These are phyloP conservation scores for Trichoderma gracile DNA, from an alignment of 2,329 filamentous ascomycete genomes.

Conservation along the genomic window DNA sequence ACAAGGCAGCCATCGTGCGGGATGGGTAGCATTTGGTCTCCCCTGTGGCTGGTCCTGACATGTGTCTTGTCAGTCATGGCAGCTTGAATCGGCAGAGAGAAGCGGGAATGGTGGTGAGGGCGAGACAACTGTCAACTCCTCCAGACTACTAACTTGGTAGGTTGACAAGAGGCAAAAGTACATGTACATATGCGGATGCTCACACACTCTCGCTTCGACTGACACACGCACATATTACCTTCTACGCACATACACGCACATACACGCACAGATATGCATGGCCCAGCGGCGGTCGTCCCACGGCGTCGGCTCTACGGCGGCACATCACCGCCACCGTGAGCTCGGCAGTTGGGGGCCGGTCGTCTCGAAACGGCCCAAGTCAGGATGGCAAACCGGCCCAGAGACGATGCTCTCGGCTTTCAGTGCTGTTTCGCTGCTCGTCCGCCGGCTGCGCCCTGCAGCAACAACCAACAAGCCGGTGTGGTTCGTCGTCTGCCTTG, in stretches of 20 bases:
- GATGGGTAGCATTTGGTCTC: background rate
- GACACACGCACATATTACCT: background rate
- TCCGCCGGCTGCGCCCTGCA: no score
- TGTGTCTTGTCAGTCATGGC: background rate
- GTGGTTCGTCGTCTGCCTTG: no score
- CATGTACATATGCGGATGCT: no score
- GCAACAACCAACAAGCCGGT: no score
- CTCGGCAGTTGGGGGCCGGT: slow-evolving; percentile 20
- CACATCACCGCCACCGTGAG: background rate
- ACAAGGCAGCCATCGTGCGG: slow-evolving; percentile 2
- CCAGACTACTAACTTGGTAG: no score
- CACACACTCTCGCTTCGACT: no score
- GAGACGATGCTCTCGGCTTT: no score
- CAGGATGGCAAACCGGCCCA: no score
- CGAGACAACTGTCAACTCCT: background rate
- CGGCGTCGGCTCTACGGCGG: background rate
- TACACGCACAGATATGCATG: no score
- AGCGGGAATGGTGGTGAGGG: background rate
- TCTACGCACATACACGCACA: background rate
- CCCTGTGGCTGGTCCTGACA: background rate
- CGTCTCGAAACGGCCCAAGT: background rate
- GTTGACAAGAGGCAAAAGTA: no score
- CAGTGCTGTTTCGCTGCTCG: no score
- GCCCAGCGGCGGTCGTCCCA: background rate
- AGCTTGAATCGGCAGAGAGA: background rate